Evolutionary conservation across 805 yeast genomes (phyloP).

Genomic region (Lachancea lanzarotensis): DNA sequence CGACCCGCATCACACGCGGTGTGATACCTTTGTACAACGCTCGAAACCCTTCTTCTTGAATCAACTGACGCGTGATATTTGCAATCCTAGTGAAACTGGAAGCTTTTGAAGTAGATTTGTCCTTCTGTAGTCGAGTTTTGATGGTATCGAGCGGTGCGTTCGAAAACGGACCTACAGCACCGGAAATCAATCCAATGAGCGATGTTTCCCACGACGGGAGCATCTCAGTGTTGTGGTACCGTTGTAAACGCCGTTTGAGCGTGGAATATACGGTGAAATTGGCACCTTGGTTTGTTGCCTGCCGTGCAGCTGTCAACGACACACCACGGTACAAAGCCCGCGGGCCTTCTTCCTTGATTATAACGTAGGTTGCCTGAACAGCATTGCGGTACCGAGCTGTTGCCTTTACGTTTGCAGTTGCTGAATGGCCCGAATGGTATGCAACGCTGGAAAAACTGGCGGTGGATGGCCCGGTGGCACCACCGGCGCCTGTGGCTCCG

Average conservation of each 20-base stretch:
- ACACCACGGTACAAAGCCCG: constrained; percentile 90
- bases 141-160: constrained; percentile 97
- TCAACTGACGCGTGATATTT: constrained; percentile 71
- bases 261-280: constrained; percentile 93
- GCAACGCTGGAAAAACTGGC: constrained; percentile 3
- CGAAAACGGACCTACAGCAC: constrained; percentile 96
- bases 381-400: constrained; percentile 88
- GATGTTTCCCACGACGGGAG: constrained; percentile 95
- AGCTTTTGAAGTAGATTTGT: constrained; percentile 58
- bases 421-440: constrained; percentile 1
- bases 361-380: constrained; percentile 78
- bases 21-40: constrained; percentile 96
- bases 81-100: constrained; percentile 71
- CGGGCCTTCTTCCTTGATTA: constrained; percentile 87
- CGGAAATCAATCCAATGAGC: constrained; percentile 80
- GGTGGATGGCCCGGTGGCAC: constrained; percentile 3
- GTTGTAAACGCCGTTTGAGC: constrained; percentile 64
- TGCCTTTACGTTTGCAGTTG: constrained; percentile 8
- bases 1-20: constrained; percentile 98
- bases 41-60: constrained; percentile 81
- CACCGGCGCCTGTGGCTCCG: constrained; percentile 7
- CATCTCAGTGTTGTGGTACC: constrained; percentile 46
- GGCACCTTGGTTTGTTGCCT: constrained; percentile 97
- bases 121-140: constrained; percentile 93
- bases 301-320: constrained; percentile 92